Evolutionary conservation across 2,329 filamentous ascomycete genomes (phyloP).

Genomic region (Microsporum audouinii): DNA sequence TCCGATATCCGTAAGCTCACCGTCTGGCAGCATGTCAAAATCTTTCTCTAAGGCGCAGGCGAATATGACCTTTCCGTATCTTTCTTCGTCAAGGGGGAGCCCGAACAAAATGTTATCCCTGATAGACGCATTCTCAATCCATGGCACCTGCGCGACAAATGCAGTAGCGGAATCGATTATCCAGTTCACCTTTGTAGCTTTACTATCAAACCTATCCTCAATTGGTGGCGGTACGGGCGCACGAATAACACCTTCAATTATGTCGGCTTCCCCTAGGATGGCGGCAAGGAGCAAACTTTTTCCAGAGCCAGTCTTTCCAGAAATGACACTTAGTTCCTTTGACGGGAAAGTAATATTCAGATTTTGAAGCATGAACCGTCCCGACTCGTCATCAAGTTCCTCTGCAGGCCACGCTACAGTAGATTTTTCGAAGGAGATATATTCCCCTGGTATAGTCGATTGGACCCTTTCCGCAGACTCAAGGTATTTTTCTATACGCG

Average conservation of each 20-base stretch:
- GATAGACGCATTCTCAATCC: conserved; percentile 74
- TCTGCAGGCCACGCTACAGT: conserved; percentile 66
- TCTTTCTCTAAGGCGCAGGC: conserved; percentile 68
- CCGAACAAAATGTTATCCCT: conserved; percentile 70
- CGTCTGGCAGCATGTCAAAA: conserved; percentile 62
- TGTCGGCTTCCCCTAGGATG: conserved; percentile 63
- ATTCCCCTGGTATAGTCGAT: conserved; percentile 44
- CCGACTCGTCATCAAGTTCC: conserved; percentile 41
- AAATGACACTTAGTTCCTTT: conserved; percentile 60
- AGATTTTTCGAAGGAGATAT: conserved; percentile 55
- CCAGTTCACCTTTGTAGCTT: conserved; percentile 54
- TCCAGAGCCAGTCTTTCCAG: conserved; percentile 65
- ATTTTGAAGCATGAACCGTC: conserved; percentile 54
- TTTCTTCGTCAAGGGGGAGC: conserved; percentile 54
- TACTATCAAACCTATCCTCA: conserved; percentile 47
- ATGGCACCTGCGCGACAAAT: conserved; percentile 68
- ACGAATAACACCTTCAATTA: conserved; percentile 52
- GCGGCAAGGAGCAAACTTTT: conserved; percentile 65
- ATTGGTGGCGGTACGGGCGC: conserved; percentile 39
- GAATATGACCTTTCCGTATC: conserved; percentile 58
- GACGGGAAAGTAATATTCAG: conserved; percentile 56
- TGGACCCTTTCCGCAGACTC: conserved; percentile 52
- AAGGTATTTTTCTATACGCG: conserved; percentile 61
- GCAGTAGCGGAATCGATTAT: conserved; percentile 58
- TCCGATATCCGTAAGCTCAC: conserved; percentile 69